These are phyloP conservation scores for Microthlaspi erraticum DNA, from an alignment of 345 rosid species.

Conservation along the genomic window DNA sequence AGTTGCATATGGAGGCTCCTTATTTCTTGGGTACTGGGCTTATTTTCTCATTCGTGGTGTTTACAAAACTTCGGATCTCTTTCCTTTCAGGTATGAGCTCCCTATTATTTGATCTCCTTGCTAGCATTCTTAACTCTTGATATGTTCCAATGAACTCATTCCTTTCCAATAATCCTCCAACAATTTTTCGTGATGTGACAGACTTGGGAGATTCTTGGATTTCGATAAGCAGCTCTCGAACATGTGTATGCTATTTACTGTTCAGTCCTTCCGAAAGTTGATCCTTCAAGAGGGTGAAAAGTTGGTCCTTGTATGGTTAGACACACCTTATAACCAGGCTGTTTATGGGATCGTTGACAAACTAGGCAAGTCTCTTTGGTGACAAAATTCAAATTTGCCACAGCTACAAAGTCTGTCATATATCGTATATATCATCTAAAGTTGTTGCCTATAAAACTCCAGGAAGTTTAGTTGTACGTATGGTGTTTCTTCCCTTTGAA, in stretches of 20 bases:
- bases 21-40: slow-evolving; percentile 86
- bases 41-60: slow-evolving; percentile 65
- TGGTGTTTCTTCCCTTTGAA: slow-evolving; percentile 95
- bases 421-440: background rate
- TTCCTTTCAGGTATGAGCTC: slow-evolving; percentile 81
- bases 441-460: slow-evolving; percentile 29
- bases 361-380: slow-evolving; percentile 56
- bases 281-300: slow-evolving; percentile 98
- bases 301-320: slow-evolving; percentile 91
- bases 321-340: slow-evolving; percentile 96
- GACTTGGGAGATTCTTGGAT: slow-evolving; percentile 56
- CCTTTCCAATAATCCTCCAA: slow-evolving; percentile 15
- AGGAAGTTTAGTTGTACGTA: slow-evolving; percentile 95
- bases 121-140: slow-evolving; percentile 10
- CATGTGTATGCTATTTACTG: slow-evolving; percentile 84
- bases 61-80: slow-evolving; percentile 57
- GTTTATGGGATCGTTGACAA: slow-evolving; percentile 94
- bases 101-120: slow-evolving; percentile 9
- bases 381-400: background rate
- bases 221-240: slow-evolving; percentile 74
- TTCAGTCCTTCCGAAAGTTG: slow-evolving; percentile 83
- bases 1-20: slow-evolving; percentile 78
- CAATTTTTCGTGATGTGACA: slow-evolving; percentile 48
- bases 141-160: slow-evolving; percentile 1
- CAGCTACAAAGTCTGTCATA: background rate